Conservation (phyloP, 306 rosid genomes). For the Clitoria ternatea region DNA sequence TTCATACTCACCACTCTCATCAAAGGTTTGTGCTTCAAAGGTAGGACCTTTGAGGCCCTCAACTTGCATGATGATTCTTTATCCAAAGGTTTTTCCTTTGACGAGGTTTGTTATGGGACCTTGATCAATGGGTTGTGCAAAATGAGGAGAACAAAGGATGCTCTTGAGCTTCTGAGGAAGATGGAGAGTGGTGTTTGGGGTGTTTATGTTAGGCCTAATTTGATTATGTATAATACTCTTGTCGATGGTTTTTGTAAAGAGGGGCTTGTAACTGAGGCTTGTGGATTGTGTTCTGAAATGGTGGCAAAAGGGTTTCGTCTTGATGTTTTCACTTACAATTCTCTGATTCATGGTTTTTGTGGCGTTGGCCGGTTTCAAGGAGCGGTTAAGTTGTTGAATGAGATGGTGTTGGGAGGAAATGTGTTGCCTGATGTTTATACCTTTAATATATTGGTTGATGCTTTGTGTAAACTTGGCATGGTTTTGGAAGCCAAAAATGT, state of each 20-base stretch:
- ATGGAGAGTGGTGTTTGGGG: slow-evolving; percentile 19
- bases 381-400: slow-evolving; percentile 28
- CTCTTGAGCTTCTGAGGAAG: slow-evolving; percentile 22
- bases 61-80: slow-evolving; percentile 16
- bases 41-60: slow-evolving; percentile 12
- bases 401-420: slow-evolving; percentile 1
- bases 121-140: slow-evolving; percentile 34
- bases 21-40: slow-evolving; percentile 28
- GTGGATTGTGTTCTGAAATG: slow-evolving; percentile 33
- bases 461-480: slow-evolving; percentile 27
- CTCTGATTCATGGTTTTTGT: slow-evolving; percentile 32
- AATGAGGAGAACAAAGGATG: not conserved
- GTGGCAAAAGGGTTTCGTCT: slow-evolving; percentile 6
- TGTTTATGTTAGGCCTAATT: slow-evolving; percentile 26
- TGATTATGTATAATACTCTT: slow-evolving; percentile 25
- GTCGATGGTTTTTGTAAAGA: slow-evolving; percentile 34
- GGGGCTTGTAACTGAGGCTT: slow-evolving; percentile 23
- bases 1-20: slow-evolving; percentile 6
- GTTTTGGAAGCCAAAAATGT: slow-evolving; percentile 15
- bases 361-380: slow-evolving; percentile 9
- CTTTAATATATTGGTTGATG: slow-evolving; percentile 33
- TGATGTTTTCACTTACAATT: slow-evolving; percentile 33
- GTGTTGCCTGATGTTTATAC: slow-evolving; percentile 30
- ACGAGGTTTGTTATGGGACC: slow-evolving; percentile 31
- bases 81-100: slow-evolving; percentile 17